Evolutionary conservation across 2,329 filamentous ascomycete species (phyloP).

Genomic region (Exophiala calicioides): DNA sequence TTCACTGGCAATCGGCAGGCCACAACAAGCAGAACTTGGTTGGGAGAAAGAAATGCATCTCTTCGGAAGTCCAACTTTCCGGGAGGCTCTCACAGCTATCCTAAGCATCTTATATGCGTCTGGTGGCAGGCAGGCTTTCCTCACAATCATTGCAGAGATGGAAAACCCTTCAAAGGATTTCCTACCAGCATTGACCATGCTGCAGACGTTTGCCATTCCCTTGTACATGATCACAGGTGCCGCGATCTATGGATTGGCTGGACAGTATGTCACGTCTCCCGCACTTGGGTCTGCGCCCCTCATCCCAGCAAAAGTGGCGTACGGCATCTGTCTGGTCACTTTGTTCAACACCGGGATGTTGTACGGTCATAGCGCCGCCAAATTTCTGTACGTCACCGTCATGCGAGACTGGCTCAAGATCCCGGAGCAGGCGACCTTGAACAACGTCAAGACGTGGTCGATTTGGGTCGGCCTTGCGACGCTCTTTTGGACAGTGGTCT

Average conservation of each 20-base stretch:
- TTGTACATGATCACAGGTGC: slow-evolving; percentile 38
- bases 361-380: slow-evolving; percentile 39
- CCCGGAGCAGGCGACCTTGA: slow-evolving; percentile 37
- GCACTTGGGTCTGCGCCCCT: slow-evolving; percentile 36
- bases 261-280: slow-evolving; percentile 36
- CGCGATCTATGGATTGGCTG: slow-evolving; percentile 39
- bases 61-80: slow-evolving; percentile 36
- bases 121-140: slow-evolving; percentile 46
- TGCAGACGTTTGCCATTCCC: slow-evolving; percentile 37
- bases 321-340: slow-evolving; percentile 38
- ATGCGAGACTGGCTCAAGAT: slow-evolving; percentile 35
- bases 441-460: slow-evolving; percentile 39
- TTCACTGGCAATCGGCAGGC: slow-evolving; percentile 58
- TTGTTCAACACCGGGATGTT: slow-evolving; percentile 43
- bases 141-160: slow-evolving; percentile 41
- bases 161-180: slow-evolving; percentile 37
- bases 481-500: slow-evolving; percentile 73
- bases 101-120: slow-evolving; percentile 45
- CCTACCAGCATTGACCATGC: slow-evolving; percentile 43
- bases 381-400: slow-evolving; percentile 38
- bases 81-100: slow-evolving; percentile 38
- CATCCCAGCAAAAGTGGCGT: slow-evolving; percentile 36
- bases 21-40: background rate
- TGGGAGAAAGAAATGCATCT: slow-evolving; percentile 9
- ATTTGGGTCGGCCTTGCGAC: slow-evolving; percentile 36